Evolutionary conservation across 805 yeast species (phyloP), one percentile per base, ranked within the genome.

Genomic region (Cyberlindnera meyerae): DNA sequence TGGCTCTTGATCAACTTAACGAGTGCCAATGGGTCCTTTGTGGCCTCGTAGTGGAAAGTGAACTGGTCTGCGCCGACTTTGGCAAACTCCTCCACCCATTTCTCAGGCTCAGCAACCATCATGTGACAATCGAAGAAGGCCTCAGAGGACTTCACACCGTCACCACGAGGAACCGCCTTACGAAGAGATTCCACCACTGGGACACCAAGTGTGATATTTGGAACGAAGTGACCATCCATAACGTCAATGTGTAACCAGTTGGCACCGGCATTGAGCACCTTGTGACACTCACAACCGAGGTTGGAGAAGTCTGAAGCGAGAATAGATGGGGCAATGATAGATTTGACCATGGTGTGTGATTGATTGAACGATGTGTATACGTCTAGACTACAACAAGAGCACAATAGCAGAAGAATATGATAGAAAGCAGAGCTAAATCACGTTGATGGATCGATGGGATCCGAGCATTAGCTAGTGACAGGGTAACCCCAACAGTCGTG

Each of bases 161-260:
- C 61, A 14, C 72, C 71, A 54, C 80, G 70, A 34, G 97, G 96
- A 31, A 88, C 74, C 24, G 77, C 76, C 44, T 77, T 73, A 52
- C 97, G 77, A 55, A 89, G 73, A 24, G 85, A 76, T 38, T 77
- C 65, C 33, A 89, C 88, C 37, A 90, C 76, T 39, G 96, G 96
- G 25, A 95, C 87, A 18, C 99, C 99, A 54, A 93, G 69, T 1
- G 96, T 81, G 48, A 93, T 82, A 66, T 93, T 93, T 48, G 98
- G 98, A 33, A 93, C 99, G 58, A 93, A 93, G 63, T 90, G 89
- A 33, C 98, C 98, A 60, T 93, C 99, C 99, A 93, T 93, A 33
- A 93, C 90, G 62, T 93, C 99, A 36, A 93, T 78, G 62, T 93
- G 99, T 44, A 93, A 78, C 99, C 99, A 93, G 54, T 90, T 96